Evolutionary conservation across 495 filamentous ascomycete species (phyloP), one percentile per base, ranked within the genome.

Genomic region (Neurospora tetrasperma): DNA sequence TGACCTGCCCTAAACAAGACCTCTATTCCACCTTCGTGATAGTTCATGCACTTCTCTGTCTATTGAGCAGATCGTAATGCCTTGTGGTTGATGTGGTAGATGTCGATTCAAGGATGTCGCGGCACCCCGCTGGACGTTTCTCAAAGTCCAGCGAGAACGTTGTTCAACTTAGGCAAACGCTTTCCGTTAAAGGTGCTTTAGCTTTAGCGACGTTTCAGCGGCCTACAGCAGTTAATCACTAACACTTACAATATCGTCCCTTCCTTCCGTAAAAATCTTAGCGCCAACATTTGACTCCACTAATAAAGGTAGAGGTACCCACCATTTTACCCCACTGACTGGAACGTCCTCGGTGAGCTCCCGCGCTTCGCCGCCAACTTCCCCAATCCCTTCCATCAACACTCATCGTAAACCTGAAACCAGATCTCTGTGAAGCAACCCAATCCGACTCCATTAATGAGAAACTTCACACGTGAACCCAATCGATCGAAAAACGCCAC

Each of bases 211-310:
- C 0, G 16, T 35, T 6, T 38, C 35, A 66, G 54, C 27, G 1
- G 8, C 6, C 0, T 5, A 4, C 3, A 18, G 54, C 54, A 2
- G 27, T 0, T 10, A 2, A 1, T 0, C 12, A 35, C 54, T 66
- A 66, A 66, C 54, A 66, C 54, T 38, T 0, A 66, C 5, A 2
- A 1, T 0, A 9, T 18, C 14, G 0, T 14, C 9, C 48, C 14
- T 14, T 18, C 20, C 7, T 59, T 59, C 48, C 48, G 0, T 0
- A 27, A 59, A 0, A 14, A 7, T 3, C 23, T 1, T 59, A 27
- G 48, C 20, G 11, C 48, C 20, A 7, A 0, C 4, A 0, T 23
- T 59, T 2, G 48, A 59, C 48, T 11, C 48, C 48, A 54, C 20
- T 5, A 54, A 31, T 31, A 31, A 2, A 31, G 35, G 35, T 38